A percentile compares a stretch with the other conserved stretches of the same genome.
Conservation (phyloP, 2,329 filamentous ascomycete species). For the Ascocoryne sarcoides region DNA sequence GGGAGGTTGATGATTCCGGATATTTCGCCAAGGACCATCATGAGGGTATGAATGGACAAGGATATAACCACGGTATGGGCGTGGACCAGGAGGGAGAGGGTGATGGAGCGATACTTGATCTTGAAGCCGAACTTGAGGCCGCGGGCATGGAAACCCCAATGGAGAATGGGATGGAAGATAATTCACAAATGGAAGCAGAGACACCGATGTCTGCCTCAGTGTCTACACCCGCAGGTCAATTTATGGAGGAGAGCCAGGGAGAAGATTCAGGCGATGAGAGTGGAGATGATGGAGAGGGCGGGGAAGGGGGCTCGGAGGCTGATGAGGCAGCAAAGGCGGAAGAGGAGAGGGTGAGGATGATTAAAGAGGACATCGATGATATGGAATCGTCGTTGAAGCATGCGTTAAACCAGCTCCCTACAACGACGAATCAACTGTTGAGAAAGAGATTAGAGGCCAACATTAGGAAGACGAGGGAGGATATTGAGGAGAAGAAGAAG, state of each 20-base stretch:
- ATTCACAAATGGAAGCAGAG: conserved; percentile 3
- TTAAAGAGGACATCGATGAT: conserved; percentile 45
- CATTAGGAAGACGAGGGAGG: conserved; percentile 41
- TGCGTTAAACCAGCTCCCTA: conserved; percentile 34
- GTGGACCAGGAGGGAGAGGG: not conserved
- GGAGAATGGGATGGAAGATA: too few relatives aligned
- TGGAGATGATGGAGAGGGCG: conserved; percentile 41
- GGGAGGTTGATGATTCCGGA: conserved; percentile 32
- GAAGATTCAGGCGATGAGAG: conserved; percentile 34
- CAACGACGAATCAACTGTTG: conserved; percentile 39
- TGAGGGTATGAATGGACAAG: conserved; percentile 12
- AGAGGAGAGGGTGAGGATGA: conserved; percentile 38
- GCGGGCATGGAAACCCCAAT: too few relatives aligned
- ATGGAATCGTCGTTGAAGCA: conserved; percentile 40
- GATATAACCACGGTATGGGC: not conserved
- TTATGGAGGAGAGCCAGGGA: conserved; percentile 37
- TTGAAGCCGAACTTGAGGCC: conserved; percentile 24
- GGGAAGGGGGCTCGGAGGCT: conserved; percentile 30
- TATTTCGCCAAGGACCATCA: conserved; percentile 19
- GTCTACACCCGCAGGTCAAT: conserved; percentile 17
- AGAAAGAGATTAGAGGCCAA: conserved; percentile 39
- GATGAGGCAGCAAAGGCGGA: conserved; percentile 41
- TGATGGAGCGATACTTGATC: conserved; percentile 9
- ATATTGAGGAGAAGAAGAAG: conserved; percentile 43
- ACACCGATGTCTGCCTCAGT: conserved; percentile 27